These are phyloP conservation scores for Fomitopsis pinicola DNA, from an alignment of 1,284 basidiomycete species.

Conservation along the genomic window DNA sequence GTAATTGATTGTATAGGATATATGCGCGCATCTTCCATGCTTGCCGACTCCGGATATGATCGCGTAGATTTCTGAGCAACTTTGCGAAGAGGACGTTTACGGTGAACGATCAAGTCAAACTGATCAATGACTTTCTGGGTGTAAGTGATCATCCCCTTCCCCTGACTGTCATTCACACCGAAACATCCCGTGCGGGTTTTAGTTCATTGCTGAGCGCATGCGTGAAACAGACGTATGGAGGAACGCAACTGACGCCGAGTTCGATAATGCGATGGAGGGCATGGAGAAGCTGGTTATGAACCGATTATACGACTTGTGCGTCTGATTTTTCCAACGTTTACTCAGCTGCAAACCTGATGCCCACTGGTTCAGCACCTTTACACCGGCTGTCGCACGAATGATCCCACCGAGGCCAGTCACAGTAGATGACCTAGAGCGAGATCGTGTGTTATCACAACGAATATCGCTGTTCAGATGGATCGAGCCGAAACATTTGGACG, in stretches of 20 bases:
- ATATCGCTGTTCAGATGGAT: conserved; percentile 92
- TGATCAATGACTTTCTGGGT: conserved; percentile 88
- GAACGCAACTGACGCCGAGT: conserved; percentile 73
- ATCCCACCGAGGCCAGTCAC: conserved; percentile 78
- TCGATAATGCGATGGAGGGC: conserved; percentile 96
- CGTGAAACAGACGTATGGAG: conserved; percentile 81
- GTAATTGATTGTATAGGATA: conserved; percentile 6
- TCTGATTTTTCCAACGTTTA: conserved; percentile 8
- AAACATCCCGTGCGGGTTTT: conserved; percentile 2
- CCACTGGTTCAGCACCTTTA: conserved; percentile 71
- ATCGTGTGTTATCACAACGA: conserved; percentile 88
- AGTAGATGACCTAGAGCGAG: conserved; percentile 93
- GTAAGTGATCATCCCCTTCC: conserved; percentile 41
- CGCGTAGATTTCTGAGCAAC: conserved; percentile 78
- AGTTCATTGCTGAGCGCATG: conserved; percentile 92
- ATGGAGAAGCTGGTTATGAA: conserved; percentile 99
- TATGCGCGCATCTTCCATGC: not conserved
- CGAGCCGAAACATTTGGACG: conserved; percentile 84
- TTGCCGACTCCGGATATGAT: not conserved
- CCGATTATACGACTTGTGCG: conserved; percentile 87
- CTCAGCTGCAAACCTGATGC: not conserved
- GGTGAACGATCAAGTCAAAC: conserved; percentile 87
- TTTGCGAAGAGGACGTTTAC: conserved; percentile 88
- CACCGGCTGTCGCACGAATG: conserved; percentile 67
- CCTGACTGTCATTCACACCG: not conserved